Percentiles rank a stretch among this genome's conserved stretches.
Conservation (phyloP, 2,329 filamentous ascomycete genomes). For the Penicillium sclerotiorum region DNA sequence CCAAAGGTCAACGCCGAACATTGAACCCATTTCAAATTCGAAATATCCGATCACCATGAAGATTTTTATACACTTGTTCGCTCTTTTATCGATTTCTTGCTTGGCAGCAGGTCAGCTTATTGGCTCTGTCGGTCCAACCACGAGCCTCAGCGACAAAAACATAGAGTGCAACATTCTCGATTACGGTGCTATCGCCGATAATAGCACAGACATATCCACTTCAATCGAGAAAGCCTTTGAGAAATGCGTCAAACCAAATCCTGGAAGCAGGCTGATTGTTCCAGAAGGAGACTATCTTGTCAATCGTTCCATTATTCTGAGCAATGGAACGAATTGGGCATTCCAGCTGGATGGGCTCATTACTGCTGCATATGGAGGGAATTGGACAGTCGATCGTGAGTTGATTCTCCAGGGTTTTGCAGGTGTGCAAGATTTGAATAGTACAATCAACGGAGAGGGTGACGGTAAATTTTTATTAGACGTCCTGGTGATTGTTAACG, state of each 20-base stretch:
- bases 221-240: conserved; percentile 25
- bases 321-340: conserved; percentile 38
- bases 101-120: conserved; percentile 7
- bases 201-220: conserved; percentile 12
- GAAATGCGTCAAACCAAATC: conserved; percentile 15
- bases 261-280: conserved; percentile 29
- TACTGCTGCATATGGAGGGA: conserved; percentile 32
- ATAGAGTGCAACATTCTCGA: conserved; percentile 17
- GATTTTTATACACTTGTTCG: neutral
- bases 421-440: conserved; percentile 30
- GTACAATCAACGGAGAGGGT: conserved; percentile 38
- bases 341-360: conserved; percentile 38
- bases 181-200: conserved; percentile 16
- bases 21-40: neutral
- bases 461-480: conserved; percentile 33
- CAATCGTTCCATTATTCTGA: conserved; percentile 27
- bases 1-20: too few relatives aligned
- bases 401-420: conserved; percentile 34
- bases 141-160: conserved; percentile 6
- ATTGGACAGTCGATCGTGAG: conserved; percentile 32
- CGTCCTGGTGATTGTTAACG: conserved; percentile 35
- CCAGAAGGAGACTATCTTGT: conserved; percentile 33
- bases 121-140: conserved; percentile 16
- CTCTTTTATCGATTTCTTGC: neutral
- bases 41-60: neutral